Conservation (phyloP, 2,329 filamentous ascomycete genomes). For the Raffaelea deltoideospora region DNA sequence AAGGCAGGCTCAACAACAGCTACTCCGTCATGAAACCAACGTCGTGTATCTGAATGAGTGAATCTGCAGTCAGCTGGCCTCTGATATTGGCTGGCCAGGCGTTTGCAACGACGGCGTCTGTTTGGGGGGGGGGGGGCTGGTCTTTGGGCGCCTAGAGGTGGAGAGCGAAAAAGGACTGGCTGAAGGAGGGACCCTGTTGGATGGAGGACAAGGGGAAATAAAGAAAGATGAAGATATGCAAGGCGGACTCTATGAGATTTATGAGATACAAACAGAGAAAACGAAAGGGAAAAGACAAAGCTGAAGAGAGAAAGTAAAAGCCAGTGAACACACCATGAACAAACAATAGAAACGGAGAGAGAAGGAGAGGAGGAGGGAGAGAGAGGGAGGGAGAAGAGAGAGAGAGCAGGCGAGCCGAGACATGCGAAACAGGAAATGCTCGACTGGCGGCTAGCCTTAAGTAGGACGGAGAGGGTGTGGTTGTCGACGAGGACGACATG, state of each 20-base stretch:
- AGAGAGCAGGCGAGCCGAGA: no score
- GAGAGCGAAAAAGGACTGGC: no score
- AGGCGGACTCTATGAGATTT: background rate
- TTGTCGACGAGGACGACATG: background rate
- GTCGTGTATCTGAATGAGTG: slow-evolving; percentile 32
- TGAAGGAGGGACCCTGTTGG: no score
- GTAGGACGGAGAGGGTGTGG: no score
- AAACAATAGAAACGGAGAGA: no score
- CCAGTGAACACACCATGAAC: no score
- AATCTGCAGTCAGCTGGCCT: slow-evolving; percentile 22
- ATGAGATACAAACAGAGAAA: no score
- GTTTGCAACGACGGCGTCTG: slow-evolving; percentile 23
- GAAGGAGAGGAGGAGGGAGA: background rate
- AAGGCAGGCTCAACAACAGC: background rate
- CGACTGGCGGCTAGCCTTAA: no score
- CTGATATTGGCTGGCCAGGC: slow-evolving; percentile 36
- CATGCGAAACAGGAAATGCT: no score
- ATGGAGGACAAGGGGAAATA: background rate
- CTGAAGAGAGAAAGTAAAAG: no score
- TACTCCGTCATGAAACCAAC: slow-evolving; percentile 32
- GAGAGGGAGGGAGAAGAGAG: background rate
- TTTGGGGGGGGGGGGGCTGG: no score
- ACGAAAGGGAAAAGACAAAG: no score
- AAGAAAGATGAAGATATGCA: background rate
- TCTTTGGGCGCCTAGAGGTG: slow-evolving; percentile 5